Evolutionary conservation across 352 stramenopile species (phyloP).

Genomic region (Globisporangium nodosum): DNA sequence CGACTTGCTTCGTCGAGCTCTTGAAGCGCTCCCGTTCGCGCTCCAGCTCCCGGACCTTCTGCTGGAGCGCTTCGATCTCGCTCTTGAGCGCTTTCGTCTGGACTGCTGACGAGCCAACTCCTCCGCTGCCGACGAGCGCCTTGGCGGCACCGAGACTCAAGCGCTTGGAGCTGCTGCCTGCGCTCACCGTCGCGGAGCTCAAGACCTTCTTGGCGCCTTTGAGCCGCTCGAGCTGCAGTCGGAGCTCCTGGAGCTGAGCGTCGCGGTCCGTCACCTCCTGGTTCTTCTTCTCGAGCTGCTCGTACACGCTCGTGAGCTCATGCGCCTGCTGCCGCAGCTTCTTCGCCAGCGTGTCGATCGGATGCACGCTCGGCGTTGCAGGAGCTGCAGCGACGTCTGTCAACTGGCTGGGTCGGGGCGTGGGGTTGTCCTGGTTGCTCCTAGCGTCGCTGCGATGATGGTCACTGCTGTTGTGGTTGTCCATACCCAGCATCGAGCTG

Average conservation of each 20-base stretch:
- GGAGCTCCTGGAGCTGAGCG: constrained; percentile 33
- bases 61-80: constrained; percentile 24
- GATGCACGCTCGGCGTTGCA: constrained; percentile 22
- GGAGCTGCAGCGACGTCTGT: background rate
- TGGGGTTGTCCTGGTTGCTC: background rate
- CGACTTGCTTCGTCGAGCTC: constrained; percentile 27
- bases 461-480: background rate
- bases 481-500: background rate
- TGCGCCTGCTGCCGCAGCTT: constrained; percentile 65
- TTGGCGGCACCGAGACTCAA: background rate
- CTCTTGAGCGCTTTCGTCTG: constrained; percentile 2
- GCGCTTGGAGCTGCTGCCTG: background rate
- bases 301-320: constrained; percentile 67
- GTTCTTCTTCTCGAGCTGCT: constrained; percentile 60
- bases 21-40: constrained; percentile 35
- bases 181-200: background rate
- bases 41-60: constrained; percentile 37
- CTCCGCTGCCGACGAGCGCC: background rate
- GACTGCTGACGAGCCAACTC: background rate
- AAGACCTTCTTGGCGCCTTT: constrained; percentile 7
- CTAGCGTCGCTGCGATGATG: background rate
- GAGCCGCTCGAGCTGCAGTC: constrained; percentile 38
- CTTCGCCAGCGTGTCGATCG: constrained; percentile 63
- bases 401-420: background rate
- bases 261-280: constrained; percentile 31